Evolutionary conservation across 2,329 filamentous ascomycete species (phyloP).

Genomic region (Ceratocystis variospora): DNA sequence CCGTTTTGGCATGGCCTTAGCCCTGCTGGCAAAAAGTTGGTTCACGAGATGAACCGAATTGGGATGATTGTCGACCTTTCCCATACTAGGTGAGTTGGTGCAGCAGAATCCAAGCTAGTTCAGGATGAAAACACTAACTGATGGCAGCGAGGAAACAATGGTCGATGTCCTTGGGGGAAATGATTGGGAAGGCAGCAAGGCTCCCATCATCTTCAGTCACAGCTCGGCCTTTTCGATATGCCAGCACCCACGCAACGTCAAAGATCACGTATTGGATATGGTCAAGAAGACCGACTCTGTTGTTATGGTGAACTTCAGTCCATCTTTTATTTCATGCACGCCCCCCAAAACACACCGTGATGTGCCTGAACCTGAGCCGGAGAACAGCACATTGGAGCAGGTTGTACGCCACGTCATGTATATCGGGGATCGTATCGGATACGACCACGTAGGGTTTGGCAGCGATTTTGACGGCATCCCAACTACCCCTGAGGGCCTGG

Average conservation of each 20-base stretch:
- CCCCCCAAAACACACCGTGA: conserved; percentile 45
- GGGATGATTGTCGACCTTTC: conserved; percentile 89
- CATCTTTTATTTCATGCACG: conserved; percentile 68
- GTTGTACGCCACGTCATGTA: conserved; percentile 70
- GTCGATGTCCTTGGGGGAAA: conserved; percentile 57
- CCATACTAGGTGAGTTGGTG: conserved; percentile 39
- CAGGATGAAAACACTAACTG: no score
- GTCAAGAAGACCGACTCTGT: conserved; percentile 61
- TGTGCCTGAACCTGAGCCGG: conserved; percentile 52
- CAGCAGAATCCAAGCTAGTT: no score
- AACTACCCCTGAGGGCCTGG: conserved; percentile 55
- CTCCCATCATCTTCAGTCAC: conserved; percentile 81
- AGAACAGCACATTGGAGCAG: conserved; percentile 59
- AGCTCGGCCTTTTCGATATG: conserved; percentile 70
- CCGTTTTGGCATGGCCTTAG: conserved; percentile 62
- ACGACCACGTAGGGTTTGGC: conserved; percentile 74
- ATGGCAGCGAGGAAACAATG: conserved; percentile 59
- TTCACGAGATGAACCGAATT: conserved; percentile 84
- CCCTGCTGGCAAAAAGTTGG: conserved; percentile 49
- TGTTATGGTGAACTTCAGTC: conserved; percentile 84
- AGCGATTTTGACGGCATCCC: conserved; percentile 78
- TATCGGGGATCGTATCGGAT: conserved; percentile 72
- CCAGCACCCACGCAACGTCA: conserved; percentile 80
- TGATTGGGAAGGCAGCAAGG: conserved; percentile 56
- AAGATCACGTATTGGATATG: conserved; percentile 64